Evolutionary conservation across 345 rosid species (phyloP), one percentile per base, ranked within the genome.

Genomic region (Citrus mangshanensis): DNA sequence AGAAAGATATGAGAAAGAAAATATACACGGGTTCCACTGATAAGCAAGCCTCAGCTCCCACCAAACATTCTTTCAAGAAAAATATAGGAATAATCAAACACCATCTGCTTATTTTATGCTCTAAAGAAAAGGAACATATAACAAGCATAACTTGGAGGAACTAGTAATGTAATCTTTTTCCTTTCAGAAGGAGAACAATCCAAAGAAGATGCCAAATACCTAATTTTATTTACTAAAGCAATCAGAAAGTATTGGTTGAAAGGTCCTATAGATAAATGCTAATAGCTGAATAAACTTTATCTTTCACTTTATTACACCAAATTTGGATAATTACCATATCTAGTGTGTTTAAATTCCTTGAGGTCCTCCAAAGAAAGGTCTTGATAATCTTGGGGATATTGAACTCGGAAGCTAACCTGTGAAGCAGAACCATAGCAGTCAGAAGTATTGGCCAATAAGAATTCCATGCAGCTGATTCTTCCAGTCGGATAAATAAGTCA

Each of bases 391-490:
- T 88, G 87, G 35, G 98, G 94, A 85, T 93, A 96, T 71, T 94
- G 98, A 84, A 96, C 99, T 78, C 97, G 92, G 82, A 86, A 96
- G 87, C 91, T 91, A 84, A 94, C 98, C 99, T 96, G 92, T 60
- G 65, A 82, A 77, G 61, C 83, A 54, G 80, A 73, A 73, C 35
- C 59, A 64, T 32, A 55, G 46, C 75, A 38, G 40, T 72, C 58
- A 58, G 65, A 67, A 25, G 60, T 8, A 77, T 76, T 34, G 58
- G 73, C 28, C 34, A 55, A 68, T 22, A 25, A n/a, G 66, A 73
- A 59, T 16, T 58, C 22, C 54, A 59, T 4, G 27, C n/a, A 37
- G 56, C 24, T 35, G 67, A n/a, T 4, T 32, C 9, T 68, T 56
- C 13, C 18, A 24, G 55, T 67, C 54, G n/a, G 55, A 34, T 35